Percentiles rank a stretch among this genome's conserved stretches.
Conservation (phyloP, 306 rosid genomes). For the Carpinus fangiana region DNA sequence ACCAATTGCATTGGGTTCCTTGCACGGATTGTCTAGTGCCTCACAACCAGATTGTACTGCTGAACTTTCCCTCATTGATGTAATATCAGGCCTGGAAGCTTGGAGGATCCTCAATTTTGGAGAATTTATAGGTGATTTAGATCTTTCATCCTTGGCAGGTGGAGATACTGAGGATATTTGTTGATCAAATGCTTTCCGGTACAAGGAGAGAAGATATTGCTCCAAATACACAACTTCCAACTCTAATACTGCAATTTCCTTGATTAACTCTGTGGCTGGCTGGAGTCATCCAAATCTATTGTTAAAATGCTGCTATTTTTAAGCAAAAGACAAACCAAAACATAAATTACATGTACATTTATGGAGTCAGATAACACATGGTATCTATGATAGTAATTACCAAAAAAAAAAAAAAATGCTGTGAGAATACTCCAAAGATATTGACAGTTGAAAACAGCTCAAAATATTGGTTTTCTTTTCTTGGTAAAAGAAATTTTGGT, state of each 20-base stretch:
- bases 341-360: neutral
- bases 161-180: constrained; percentile 60
- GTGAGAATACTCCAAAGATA: neutral
- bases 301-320: neutral
- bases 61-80: constrained; percentile 44
- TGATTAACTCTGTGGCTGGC: constrained; percentile 91
- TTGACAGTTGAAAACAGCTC: neutral
- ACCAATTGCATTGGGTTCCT: constrained; percentile 38
- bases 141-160: constrained; percentile 48
- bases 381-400: neutral
- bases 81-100: constrained; percentile 40
- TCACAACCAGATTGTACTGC: constrained; percentile 46
- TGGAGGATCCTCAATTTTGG: constrained; percentile 37
- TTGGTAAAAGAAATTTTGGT: neutral
- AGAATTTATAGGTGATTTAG: constrained; percentile 41
- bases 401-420: neutral
- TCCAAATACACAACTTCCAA: constrained; percentile 90
- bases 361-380: neutral
- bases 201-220: constrained; percentile 89
- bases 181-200: constrained; percentile 87
- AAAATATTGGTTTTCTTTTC: neutral
- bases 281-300: constrained; percentile 38
- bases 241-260: constrained; percentile 86
- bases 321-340: neutral
- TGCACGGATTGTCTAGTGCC: constrained; percentile 35